Base-by-base conservation (phyloP, 345 rosid species). In the Hypericum androsaemum region DNA sequence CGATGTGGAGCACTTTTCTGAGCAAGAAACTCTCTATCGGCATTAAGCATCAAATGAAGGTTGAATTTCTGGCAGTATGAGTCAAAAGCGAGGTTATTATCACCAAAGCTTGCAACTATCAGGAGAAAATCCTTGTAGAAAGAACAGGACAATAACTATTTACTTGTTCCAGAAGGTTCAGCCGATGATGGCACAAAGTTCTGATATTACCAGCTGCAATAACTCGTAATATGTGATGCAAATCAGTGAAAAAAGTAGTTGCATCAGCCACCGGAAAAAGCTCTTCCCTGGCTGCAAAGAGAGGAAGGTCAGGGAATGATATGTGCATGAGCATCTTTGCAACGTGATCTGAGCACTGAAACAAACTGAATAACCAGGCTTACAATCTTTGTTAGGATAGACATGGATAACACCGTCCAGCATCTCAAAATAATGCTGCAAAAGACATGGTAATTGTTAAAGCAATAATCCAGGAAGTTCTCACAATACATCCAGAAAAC, bases 1-100 rank as follows among this genome's bases (percentile, higher is more conserved):
- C 82, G 77, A 43, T 77, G 79, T 1, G 82, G 75, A 15, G 82
- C 82, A 74, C 77, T 43, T 70, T 77, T 77, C 63, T 77, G 79
- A 42, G 63, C 77, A 56, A 77, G 47, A 61, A 74, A 77, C 65
- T 77, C 82, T 67, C 62, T 58, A 40, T 77, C 79, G 32, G 79
- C 77, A 52, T 77, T 71, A 65, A 71, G 65, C 60, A 73, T 60
- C 35, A 77, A 69, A 65, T 77, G 72, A 60, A 77, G 81, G 62
- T 74, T 78, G 53, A 77, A 77, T 32, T 74, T 77, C 82, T 77
- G 74, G 45, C 58, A 53, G 53, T 47, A 62, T 52, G 37, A 71
- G 71, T 58, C 54, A 61, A 12, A 53, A 52, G 41, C 13, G 51
- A 35, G 59, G 28, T 12, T 43, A 35, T 36, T 49, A 57, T 37